Evolutionary conservation across 768 basidiomycete genomes (phyloP), one percentile per base, ranked within the genome.

Genomic region (Strobilomyces dryophilus): DNA sequence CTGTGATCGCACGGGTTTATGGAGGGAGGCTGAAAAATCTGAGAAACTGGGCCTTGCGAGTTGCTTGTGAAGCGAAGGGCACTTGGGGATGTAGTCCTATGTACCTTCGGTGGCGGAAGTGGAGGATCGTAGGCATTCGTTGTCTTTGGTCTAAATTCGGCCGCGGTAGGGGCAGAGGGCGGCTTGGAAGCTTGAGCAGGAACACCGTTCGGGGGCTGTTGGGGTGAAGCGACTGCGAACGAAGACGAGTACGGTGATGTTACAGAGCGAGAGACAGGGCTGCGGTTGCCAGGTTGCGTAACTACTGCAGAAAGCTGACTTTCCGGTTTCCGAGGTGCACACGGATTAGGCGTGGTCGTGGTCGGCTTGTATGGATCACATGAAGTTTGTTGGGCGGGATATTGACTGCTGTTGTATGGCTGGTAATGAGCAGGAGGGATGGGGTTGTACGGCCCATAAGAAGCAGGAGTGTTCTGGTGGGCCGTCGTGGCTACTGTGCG

Each of bases 81-180:
- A 17, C 42, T 60, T 18, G 65, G 65, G 18, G 69, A 71, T 5
- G 54, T 27, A 8, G 61, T 57, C 37, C 65, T 64, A 31, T 60
- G 59, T 45, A 69, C 67, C 53, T 73, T 78, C 17, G 73, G 68
- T 1, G 82, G 75, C 36, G 80, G 80, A 53, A 89, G 79, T 31
- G 88, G 87, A 3, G 88, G 88, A 59, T 90, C 88, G 60, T 89
- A 90, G 2, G 87, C 88, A 58, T 89, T 87, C 14, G 73, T 75
- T 32, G 81, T 68, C 69, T 82, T 87, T 21, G 85, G 84, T 46
- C 87, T 77, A 54, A 73, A 81, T n/a, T 84, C 61, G 27, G 76
- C 65, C 2, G 77, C 69, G 3, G 76, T 67, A 17, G 75, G 72
- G 6, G 68, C 56, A 4, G 75, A 70, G 27, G 74, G 62, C 2